Evolutionary conservation across 2,329 filamentous ascomycete species (phyloP), one percentile per base, ranked within the genome.

Genomic region (Beauveria rudraprayagi): DNA sequence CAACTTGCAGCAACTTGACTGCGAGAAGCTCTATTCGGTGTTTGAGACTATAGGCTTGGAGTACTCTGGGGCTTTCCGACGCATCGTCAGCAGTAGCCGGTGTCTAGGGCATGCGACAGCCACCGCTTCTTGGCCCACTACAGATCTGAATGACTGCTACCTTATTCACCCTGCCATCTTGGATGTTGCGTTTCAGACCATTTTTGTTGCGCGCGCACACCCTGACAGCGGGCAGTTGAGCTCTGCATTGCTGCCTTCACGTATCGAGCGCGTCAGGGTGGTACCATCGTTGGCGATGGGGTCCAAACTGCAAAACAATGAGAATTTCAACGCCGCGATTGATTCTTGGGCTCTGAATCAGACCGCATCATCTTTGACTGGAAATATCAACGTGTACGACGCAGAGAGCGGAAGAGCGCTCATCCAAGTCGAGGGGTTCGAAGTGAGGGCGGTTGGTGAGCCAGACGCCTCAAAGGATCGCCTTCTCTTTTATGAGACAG

Each of bases 171-270:
- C 75, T 0, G 70, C 64, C 1, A 62, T 67, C 1, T 62, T 77
- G 0, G 75, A 76, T 41, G 65, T 65, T 0, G 69, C 70, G 0
- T 69, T 77, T 56, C 75, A 77, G n/a, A 40, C 51, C 14, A 53
- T 53, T 7, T 26, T 53, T 14, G 16, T 53, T 5, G 51, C 51
- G 5, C 34, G 19, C 1, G 34, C 30, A 9, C 34, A 53, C 26
- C 51, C 51, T 9, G 30, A 24, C 14, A 41, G 34, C 14, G 51
- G 51, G 3, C 51, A 53, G 30, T 11, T 53, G 3, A 24, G 10
- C 14, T 22, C 51, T 5, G 30, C 34, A 3, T 14, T 40, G 30
- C 51, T 53, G 3, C 51, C 51, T 2, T 40, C 34, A 7, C 30
- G 34, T 9, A 53, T 53, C 14, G 51, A 41, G 19, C 51, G 30